These are phyloP conservation scores for Ogataea wickerhamii DNA, from an alignment of 805 yeast genomes.

Conservation along the genomic window DNA sequence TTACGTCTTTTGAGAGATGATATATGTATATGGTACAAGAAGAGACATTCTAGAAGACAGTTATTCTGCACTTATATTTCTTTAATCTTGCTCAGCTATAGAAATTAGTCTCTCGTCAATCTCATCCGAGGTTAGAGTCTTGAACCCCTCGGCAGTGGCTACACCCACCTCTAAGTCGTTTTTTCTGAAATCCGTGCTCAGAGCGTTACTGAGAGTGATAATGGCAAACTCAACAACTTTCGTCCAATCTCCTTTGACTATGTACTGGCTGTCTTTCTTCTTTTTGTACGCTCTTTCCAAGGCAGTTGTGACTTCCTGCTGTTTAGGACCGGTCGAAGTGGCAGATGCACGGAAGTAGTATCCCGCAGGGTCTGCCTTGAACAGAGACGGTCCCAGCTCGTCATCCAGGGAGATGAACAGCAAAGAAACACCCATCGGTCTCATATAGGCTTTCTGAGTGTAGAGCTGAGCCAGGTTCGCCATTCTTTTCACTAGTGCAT, in stretches of 20 bases:
- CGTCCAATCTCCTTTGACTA: conserved; percentile 80
- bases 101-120: conserved; percentile 92
- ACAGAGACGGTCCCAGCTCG: conserved; percentile 83
- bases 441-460: conserved; percentile 97
- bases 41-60: no score
- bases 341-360: conserved; percentile 90
- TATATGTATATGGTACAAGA: no score
- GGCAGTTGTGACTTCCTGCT: conserved; percentile 88
- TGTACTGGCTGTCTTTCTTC: conserved; percentile 41
- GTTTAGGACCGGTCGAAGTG: conserved; percentile 94
- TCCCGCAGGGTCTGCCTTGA: conserved; percentile 97
- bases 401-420: conserved; percentile 88
- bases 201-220: conserved; percentile 75
- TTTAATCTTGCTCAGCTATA: conserved; percentile 91
- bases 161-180: conserved; percentile 92
- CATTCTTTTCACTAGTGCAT: conserved; percentile 87
- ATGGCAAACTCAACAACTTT: conserved; percentile 87
- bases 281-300: conserved; percentile 88
- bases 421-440: conserved; percentile 93
- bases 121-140: conserved; percentile 73
- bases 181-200: conserved; percentile 91
- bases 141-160: conserved; percentile 69
- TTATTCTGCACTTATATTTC: neutral
- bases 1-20: conserved; percentile 63
- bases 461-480: conserved; percentile 93